Conservation (phyloP, 1,284 basidiomycete species). For the Cutaneotrichosporon sp. region DNA sequence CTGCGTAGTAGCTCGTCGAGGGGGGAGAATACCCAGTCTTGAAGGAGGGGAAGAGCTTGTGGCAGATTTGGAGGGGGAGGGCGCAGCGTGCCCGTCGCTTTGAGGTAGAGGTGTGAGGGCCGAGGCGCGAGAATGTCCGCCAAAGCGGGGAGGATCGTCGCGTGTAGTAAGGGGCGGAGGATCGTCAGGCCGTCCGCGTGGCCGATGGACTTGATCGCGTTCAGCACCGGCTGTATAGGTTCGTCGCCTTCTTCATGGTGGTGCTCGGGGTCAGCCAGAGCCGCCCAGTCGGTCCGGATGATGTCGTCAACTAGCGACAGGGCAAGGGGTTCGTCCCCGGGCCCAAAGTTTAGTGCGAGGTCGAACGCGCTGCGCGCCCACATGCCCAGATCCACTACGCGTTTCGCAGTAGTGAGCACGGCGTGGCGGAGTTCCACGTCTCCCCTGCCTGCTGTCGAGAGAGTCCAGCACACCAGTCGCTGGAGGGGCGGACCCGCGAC, state of each 20-base stretch:
- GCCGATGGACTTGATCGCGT: slow-evolving; percentile 19
- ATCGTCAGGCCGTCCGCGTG: slow-evolving; percentile 47
- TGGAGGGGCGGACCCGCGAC: slow-evolving; percentile 13
- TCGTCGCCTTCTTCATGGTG: slow-evolving; percentile 2
- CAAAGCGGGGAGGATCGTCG: slow-evolving; percentile 48
- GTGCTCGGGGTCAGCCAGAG: slow-evolving; percentile 1
- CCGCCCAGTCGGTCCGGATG: slow-evolving; percentile 35
- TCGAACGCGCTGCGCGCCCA: slow-evolving; percentile 28
- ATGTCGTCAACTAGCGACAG: slow-evolving; percentile 48
- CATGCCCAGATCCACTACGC: slow-evolving; percentile 17
- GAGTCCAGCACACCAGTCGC: slow-evolving; percentile 20
- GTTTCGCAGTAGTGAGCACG: slow-evolving; percentile 56
- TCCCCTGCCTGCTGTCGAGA: slow-evolving; percentile 13
- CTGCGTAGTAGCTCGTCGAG: slow-evolving; percentile 80
- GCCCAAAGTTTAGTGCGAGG: slow-evolving; percentile 30
- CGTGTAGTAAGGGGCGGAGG: slow-evolving; percentile 53
- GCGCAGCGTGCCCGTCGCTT: slow-evolving; percentile 53
- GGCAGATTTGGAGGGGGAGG: slow-evolving; percentile 8
- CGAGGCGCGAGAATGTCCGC: slow-evolving; percentile 45
- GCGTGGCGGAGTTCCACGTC: slow-evolving; percentile 59
- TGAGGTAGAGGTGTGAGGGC: slow-evolving; percentile 50
- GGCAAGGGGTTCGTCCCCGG: slow-evolving; percentile 51
- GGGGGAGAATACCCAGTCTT: slow-evolving; percentile 72
- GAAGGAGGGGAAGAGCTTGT: slow-evolving; percentile 60
- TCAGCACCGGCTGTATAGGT: not conserved